phyloP scores from a whole-genome alignment of 192 early-diverging fungal genomes.

The Irineochytrium annulatum region DNA sequence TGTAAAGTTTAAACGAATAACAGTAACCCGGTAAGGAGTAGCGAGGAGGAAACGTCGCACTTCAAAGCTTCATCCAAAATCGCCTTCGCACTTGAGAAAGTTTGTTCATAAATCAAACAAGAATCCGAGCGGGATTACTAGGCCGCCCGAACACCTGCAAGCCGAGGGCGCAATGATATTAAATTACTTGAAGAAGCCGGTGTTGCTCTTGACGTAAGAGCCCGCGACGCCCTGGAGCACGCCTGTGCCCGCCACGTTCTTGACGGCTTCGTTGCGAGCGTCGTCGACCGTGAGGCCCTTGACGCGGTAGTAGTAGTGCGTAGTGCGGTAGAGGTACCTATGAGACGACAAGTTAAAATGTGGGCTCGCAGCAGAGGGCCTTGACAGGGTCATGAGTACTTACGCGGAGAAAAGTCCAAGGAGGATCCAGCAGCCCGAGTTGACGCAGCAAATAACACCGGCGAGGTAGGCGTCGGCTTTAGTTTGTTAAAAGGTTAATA shows the following conservation, averaged over 20 bases:
- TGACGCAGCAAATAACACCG: conserved; percentile 8
- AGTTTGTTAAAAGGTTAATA: not conserved
- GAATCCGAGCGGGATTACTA: no score
- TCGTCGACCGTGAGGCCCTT: conserved; percentile 17
- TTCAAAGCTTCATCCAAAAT: no score
- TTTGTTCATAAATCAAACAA: no score
- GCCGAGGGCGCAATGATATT: no score
- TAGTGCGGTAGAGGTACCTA: conserved; percentile 5
- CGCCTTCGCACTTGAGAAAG: no score
- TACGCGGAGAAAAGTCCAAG: not conserved
- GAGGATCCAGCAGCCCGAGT: not conserved
- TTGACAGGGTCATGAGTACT: not conserved
- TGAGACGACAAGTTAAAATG: no score
- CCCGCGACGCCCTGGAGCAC: not conserved
- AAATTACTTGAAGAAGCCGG: conserved; percentile 17
- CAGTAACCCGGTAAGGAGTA: no score
- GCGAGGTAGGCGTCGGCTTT: not conserved
- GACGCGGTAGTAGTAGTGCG: conserved; percentile 15
- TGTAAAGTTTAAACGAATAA: no score
- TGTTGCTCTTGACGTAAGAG: conserved; percentile 1
- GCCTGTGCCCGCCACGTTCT: conserved; percentile 10
- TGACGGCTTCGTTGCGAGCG: conserved; percentile 17
- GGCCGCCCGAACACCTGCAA: no score
- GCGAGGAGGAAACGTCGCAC: no score
- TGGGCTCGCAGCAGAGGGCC: no score